Percentiles rank a stretch among this genome's conserved stretches.
Evolutionary conservation across 164 flowering plant genomes (phyloP).

Genomic region (Vitis rupestris): DNA sequence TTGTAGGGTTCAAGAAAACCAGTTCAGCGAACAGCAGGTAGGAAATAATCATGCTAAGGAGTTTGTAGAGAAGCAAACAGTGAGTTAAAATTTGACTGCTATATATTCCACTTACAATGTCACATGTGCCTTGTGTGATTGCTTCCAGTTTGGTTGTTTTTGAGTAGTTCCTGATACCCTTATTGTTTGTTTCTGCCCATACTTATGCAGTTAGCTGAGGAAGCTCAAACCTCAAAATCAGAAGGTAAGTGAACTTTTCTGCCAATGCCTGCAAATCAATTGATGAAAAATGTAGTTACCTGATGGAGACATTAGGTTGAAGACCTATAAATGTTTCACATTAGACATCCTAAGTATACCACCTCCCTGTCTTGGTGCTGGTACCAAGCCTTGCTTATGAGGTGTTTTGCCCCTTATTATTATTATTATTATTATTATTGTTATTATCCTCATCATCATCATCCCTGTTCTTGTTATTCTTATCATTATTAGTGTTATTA

Average conservation of each 20-base stretch:
- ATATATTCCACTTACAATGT: neutral
- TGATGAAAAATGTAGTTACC: no score
- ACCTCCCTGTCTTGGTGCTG: no score
- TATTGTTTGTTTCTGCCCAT: neutral
- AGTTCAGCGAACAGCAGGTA: slow-evolving; percentile 30
- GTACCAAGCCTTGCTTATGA: no score
- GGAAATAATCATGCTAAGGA: slow-evolving; percentile 30
- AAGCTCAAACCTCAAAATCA: slow-evolving; percentile 29
- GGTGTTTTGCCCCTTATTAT: no score
- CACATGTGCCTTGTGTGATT: slow-evolving; percentile 1
- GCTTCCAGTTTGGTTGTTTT: slow-evolving; percentile 3
- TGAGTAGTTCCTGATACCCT: slow-evolving; percentile 9
- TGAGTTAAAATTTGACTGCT: slow-evolving; percentile 28
- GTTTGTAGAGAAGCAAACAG: slow-evolving; percentile 35
- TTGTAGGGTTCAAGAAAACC: slow-evolving; percentile 46
- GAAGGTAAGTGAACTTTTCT: slow-evolving; percentile 48
- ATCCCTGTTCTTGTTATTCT: no score
- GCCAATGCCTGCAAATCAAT: neutral
- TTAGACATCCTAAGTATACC: no score
- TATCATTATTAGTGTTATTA: no score
- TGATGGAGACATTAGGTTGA: no score
- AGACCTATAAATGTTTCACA: no score
- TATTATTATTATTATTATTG: no score
- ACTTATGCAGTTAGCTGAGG: slow-evolving; percentile 40
- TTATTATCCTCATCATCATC: no score